These are phyloP conservation scores for Hirsutella rhossiliensis DNA, from an alignment of 2,329 filamentous ascomycete genomes.

Conservation along the genomic window DNA sequence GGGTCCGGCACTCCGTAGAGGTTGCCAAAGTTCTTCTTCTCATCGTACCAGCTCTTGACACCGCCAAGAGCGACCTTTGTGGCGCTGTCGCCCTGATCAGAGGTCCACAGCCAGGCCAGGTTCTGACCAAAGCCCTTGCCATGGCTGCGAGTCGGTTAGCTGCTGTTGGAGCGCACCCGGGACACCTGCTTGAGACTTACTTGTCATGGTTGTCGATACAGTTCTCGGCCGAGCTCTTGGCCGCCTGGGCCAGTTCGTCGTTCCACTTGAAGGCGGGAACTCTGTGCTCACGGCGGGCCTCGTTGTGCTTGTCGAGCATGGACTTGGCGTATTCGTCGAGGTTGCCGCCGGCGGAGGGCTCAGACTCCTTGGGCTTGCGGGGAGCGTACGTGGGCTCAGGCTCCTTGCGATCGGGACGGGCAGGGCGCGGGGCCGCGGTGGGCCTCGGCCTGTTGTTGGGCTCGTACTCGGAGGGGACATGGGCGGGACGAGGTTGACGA, in stretches of 20 bases:
- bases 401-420: slow-evolving; percentile 5
- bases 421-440: slow-evolving; percentile 8
- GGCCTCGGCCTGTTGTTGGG: slow-evolving; percentile 5
- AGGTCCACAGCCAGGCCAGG: slow-evolving; percentile 53
- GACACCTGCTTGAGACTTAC: slow-evolving; percentile 33
- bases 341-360: neutral
- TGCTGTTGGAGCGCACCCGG: neutral
- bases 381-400: neutral
- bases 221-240: slow-evolving; percentile 46
- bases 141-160: slow-evolving; percentile 24
- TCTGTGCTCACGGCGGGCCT: slow-evolving; percentile 75
- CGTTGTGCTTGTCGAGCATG: slow-evolving; percentile 67
- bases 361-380: slow-evolving; percentile 4
- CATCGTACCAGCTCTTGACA: slow-evolving; percentile 67
- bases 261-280: slow-evolving; percentile 55
- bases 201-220: slow-evolving; percentile 69
- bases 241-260: slow-evolving; percentile 48
- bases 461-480: neutral
- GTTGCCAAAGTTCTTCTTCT: slow-evolving; percentile 49
- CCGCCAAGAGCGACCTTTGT: slow-evolving; percentile 9
- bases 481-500: neutral
- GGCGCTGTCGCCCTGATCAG: slow-evolving; percentile 16
- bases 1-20: slow-evolving; percentile 39
- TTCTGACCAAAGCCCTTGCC: slow-evolving; percentile 70
- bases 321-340: slow-evolving; percentile 20